Base-by-base conservation (phyloP, 768 basidiomycete species). In the Lentinula lateritia region DNA sequence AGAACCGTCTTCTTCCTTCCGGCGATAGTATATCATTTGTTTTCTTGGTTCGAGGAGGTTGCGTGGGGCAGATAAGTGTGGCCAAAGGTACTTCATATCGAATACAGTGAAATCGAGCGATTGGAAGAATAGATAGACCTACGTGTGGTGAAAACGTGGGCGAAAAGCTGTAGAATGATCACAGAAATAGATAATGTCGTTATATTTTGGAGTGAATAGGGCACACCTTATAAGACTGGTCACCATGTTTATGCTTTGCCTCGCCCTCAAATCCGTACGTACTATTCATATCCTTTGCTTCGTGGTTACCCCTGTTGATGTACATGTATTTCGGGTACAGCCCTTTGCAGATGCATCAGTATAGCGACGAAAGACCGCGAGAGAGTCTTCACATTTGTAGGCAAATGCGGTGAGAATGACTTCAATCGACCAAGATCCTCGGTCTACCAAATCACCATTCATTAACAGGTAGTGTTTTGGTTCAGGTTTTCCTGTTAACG, bases 361-460 rank as follows among this genome's bases (percentile, higher is more conserved):
- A 15, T 28, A 28, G 16, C 32, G 36, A 52, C 46, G 48, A 15
- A n/a, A 13, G 50, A 52, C 28, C 41, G 6, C 34, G 50, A 6
- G 57, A 43, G 23, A 32, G 41, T 41, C 9, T 87, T 69, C 66
- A 89, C 92, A 98, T 80, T 99, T 99, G 75, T 90, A 97, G 10
- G 95, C 92, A 69, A 99, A 93, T 5, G 95, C 89, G 15, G 91
- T 87, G 63, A 98, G 76, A 62, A 95, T 94, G 61, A 98, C 92
- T 73, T 95, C 94, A 61, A 93, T 87, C 10, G 90, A 92, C 92
- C 93, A 95, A 32, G 90, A 92, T n/a, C 95, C 95, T 63, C 96
- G 86, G 73, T 99, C 96, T 41, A 99, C 96, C 52, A 98, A 88
- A 78, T 99, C 96, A 9, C 95, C 92, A 71, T 93, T 94, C 88